phyloP scores from a whole-genome alignment of 2,329 filamentous ascomycete genomes.

The Neofusicoccum umdonicola region DNA sequence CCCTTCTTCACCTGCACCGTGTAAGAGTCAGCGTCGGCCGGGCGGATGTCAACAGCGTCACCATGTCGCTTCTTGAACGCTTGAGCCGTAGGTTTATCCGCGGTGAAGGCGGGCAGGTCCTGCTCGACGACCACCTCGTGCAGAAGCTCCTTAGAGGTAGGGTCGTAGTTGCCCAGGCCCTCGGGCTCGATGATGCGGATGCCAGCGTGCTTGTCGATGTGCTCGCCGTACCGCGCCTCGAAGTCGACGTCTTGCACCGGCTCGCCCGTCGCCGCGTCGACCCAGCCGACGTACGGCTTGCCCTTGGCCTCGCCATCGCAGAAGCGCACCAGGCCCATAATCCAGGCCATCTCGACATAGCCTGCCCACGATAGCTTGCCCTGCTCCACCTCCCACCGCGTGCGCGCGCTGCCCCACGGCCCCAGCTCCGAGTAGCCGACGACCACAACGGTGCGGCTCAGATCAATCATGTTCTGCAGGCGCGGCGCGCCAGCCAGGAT shows the following conservation, averaged over 20 bases:
- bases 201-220: constrained; percentile 35
- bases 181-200: constrained; percentile 30
- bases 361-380: constrained; percentile 83
- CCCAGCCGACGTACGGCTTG: constrained; percentile 25
- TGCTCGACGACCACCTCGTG: constrained; percentile 36
- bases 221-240: constrained; percentile 28
- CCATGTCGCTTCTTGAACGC: constrained; percentile 24
- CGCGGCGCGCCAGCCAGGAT: too few species aligned
- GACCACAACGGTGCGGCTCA: constrained; percentile 31
- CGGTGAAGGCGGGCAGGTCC: constrained; percentile 35
- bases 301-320: constrained; percentile 63
- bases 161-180: too few species aligned
- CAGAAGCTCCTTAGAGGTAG: constrained; percentile 25
- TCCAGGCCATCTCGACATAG: constrained; percentile 89
- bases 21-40: too few species aligned
- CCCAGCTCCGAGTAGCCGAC: constrained; percentile 43
- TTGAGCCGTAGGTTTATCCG: constrained; percentile 3
- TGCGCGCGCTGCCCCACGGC: constrained; percentile 85
- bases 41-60: constrained; percentile 28
- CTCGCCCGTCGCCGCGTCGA: constrained; percentile 27
- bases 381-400: constrained; percentile 88
- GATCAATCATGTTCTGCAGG: too few species aligned
- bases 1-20: constrained; percentile 30
- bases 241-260: constrained; percentile 33
- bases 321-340: constrained; percentile 89